Evolutionary conservation across 176 grass and related monocot genomes (phyloP), one percentile per base, ranked within the genome.

Genomic region (Themeda triandra): DNA sequence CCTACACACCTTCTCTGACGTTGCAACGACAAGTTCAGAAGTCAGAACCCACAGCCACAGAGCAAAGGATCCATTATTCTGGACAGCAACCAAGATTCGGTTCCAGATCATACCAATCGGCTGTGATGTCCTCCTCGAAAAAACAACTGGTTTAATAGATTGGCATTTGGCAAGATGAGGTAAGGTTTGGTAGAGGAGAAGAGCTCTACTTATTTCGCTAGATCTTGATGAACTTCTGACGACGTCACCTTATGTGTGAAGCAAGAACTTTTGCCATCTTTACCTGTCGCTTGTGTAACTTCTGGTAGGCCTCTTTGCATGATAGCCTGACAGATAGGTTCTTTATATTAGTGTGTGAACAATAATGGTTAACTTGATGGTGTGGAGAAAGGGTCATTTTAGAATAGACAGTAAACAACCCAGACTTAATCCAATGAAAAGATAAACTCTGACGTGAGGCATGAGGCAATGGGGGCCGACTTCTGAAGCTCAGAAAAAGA

Each of bases 221-320:
- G 6, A n/a, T 68, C 51, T 48, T 62, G 19, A 54, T 37, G 36
- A 37, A 19, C 48, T 0, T 51, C 66, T 70, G 15, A 69, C 19
- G 23, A 49, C 62, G 8, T 18, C 27, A 6, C 8, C 2, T 13
- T 63, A 3, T n/a, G 46, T 40, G 33, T 67, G 67, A 80, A 79
- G 86, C 85, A 81, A 76, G 18, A 13, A 28, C 40, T 39, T 73
- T 15, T 49, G 23, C 39, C 23, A n/a, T 78, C 51, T 63, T 48
- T 53, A 44, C 36, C 13, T 69, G 71, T 69, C 71, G 23, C 36
- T 69, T 46, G 25, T 6, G 6, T 45, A n/a, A 51, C 32, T 33
- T 73, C 70, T 6, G 5, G 5, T 14, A 23, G 63, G 53, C 10
- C 10, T 28, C 13, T 7, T 60, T 74, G 3, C 0, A 44, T 19